Percentiles rank a stretch among this genome's conserved stretches.
Evolutionary conservation across 305 asterid species (phyloP).

Genomic region (Euphrasia arctica): DNA sequence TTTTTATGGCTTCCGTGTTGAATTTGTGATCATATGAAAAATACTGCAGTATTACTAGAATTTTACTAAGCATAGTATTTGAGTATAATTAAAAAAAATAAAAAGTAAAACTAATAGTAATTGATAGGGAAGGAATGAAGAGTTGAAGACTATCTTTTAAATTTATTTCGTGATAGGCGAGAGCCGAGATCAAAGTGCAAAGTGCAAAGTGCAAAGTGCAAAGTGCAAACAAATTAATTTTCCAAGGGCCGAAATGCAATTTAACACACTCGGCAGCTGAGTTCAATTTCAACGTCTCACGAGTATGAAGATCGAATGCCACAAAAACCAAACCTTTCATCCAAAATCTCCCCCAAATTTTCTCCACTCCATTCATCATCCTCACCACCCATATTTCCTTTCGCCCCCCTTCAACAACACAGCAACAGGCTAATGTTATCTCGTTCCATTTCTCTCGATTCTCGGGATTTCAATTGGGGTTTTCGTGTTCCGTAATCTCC

Average conservation of each 20-base stretch:
- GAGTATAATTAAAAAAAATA: too few species aligned
- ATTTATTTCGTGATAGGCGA: too few species aligned
- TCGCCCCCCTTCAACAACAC: neutral
- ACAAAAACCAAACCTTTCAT: conserved; percentile 4
- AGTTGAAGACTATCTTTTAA: too few species aligned
- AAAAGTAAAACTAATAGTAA: too few species aligned
- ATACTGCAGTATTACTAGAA: too few species aligned
- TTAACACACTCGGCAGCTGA: neutral
- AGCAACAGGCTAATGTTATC: neutral
- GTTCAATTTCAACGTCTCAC: conserved; percentile 18
- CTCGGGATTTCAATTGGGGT: conserved; percentile 4
- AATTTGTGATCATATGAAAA: too few species aligned
- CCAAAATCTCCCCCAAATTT: conserved; percentile 27
- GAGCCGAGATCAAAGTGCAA: too few species aligned
- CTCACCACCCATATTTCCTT: conserved; percentile 25
- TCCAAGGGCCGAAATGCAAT: neutral
- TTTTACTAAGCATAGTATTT: too few species aligned
- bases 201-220: neutral
- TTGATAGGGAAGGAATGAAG: too few species aligned
- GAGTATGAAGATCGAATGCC: too few species aligned
- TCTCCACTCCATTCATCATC: conserved; percentile 38
- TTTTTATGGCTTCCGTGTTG: too few species aligned
- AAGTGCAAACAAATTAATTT: neutral
- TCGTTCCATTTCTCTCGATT: conserved; percentile 15
- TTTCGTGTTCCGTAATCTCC: conserved; percentile 6